phyloP scores from a whole-genome alignment of 1,284 basidiomycete genomes.

The Xerocomus minutiporus region DNA sequence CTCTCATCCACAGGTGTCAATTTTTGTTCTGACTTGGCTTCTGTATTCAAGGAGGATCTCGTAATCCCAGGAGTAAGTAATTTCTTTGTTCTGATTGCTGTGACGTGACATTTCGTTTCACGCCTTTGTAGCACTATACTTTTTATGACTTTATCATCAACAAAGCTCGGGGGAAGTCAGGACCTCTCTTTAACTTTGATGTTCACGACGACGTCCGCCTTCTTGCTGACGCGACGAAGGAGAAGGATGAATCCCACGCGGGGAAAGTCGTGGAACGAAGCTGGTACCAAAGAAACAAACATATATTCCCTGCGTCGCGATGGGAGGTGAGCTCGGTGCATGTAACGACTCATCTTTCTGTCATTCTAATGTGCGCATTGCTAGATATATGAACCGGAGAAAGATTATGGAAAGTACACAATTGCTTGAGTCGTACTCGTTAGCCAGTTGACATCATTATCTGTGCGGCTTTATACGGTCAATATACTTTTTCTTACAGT shows the following conservation, averaged over 20 bases:
- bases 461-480: not conserved
- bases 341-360: not conserved
- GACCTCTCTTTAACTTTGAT: constrained; percentile 97
- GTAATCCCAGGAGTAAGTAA: constrained; percentile 84
- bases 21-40: constrained; percentile 2
- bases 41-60: constrained; percentile 74
- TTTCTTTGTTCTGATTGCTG: not conserved
- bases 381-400: constrained; percentile 88
- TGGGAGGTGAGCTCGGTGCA: constrained; percentile 74
- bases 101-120: constrained; percentile 13
- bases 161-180: constrained; percentile 97
- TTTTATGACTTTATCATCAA: constrained; percentile 99
- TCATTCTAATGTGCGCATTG: constrained; percentile 1
- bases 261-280: constrained; percentile 97
- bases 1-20: not conserved
- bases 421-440: constrained; percentile 49
- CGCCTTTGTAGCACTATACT: constrained; percentile 75
- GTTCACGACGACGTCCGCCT: constrained; percentile 97
- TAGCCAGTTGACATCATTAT: not conserved
- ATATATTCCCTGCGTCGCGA: constrained; percentile 93
- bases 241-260: constrained; percentile 98
- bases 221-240: constrained; percentile 90
- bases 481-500: not conserved
- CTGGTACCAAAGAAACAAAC: constrained; percentile 95
- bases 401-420: constrained; percentile 85